Evolutionary conservation across 2,329 filamentous ascomycete genomes (phyloP), one percentile per base, ranked within the genome.

Genomic region (Nemania abortiva): DNA sequence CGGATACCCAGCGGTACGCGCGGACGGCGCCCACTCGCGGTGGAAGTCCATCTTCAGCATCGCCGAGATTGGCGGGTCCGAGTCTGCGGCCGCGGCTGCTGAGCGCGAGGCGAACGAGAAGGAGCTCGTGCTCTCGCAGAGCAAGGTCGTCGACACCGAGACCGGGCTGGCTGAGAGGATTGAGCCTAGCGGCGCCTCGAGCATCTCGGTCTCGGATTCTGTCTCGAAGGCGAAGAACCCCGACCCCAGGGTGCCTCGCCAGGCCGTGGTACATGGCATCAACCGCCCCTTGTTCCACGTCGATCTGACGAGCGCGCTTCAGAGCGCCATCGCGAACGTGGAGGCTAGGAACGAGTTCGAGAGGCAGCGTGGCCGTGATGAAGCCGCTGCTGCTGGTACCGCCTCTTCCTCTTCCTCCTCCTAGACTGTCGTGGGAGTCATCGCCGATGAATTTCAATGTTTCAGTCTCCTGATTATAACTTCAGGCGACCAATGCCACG

Each of bases 1-100:
- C 77, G 95, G 95, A 1, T 94, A 92, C 78, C 94, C 94, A 2
- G 89, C 89, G 0, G 84, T 84, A 15, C 79, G 79, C 6, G 82
- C 81, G 64, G 85, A 84, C 67, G 85, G 83, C 1, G 80, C 84
- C 6, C 87, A 88, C 74, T 85, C 88, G 71, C 88, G 92, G 68
- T 98, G 95, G 95, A 95, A 93, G 79, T 93, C 94, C n/a, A 94
- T 98, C 72, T 98, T 97, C 85, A 94, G 90, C 77, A 94, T 98
- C 24, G 93, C 95, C 1, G 94, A 97, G 77, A 90, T 97, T 72
- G 90, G 93, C 70, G 91, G 94, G 22, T 83, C 84, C 4, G 82
- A 89, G 62, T 93, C 91, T 4, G 92, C 92, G 0, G 91, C 91
- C 0, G 89, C 89, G 0, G 84, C 84, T 7, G 92, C 92, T 0